Evolutionary conservation across 208 protist species (phyloP), one percentile per base, ranked within the genome.

Genomic region (Hexamita inflata): DNA sequence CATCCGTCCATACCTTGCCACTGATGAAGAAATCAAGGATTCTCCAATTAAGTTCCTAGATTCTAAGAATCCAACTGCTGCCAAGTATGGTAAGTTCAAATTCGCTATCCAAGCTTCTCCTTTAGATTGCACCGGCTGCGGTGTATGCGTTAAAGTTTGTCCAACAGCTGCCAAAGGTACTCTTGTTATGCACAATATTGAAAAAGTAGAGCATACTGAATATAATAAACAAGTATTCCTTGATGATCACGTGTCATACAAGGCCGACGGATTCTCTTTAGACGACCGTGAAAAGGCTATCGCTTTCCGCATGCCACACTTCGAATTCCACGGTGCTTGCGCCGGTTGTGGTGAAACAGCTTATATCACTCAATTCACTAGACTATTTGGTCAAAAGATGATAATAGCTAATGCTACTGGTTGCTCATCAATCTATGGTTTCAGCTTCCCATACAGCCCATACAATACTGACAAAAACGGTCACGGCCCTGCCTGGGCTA

Each of bases 291-390:
- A 57, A 1, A 64, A 66, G 67, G 73, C 57, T 39, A 53, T 29
- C 38, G 80, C 85, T 65, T 88, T 88, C 83, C 78, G 85, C 59
- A 53, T 83, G 75, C 87, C 87, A 32, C 75, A 82, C 28, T 70
- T 90, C 28, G 87, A 90, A 66, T 90, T 89, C 78, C 67, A 58
- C 35, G 87, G 87, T 35, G 87, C 87, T 39, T 90, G 87, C 75
- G 78, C 76, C 42, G 87, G 87, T 59, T 90, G 87, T 77, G 84
- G 82, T 65, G 87, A 90, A 61, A 90, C 87, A 40, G 74, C 82
- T 26, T 82, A 88, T 73, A 77, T 87, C 53, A 90, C 88, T 60
- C 74, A 90, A 19, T 26, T 88, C 29, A 89, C 87, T 1, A 86
- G 88, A 70, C 74, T 90, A 0, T 89, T 88, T 61, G 87, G 87